Evolutionary conservation across 805 yeast species (phyloP).

Genomic region (Metschnikowia koreensis): DNA sequence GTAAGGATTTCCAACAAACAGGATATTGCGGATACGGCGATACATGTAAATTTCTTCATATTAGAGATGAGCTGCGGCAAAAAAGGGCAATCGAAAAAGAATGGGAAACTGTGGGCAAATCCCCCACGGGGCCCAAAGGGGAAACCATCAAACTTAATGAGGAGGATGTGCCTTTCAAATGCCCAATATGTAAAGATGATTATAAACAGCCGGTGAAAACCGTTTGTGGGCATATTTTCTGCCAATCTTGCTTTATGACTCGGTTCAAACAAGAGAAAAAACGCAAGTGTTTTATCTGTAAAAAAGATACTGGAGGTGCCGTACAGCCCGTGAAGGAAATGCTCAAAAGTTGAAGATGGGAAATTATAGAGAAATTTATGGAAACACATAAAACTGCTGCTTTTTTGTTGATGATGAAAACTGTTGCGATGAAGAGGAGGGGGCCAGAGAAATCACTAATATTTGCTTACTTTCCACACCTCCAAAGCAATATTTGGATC

Average conservation of each 20-base stretch:
- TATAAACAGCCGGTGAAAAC: slow-evolving; percentile 59
- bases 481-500: too few species aligned
- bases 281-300: slow-evolving; percentile 56
- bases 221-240: slow-evolving; percentile 61
- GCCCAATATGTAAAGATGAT: slow-evolving; percentile 57
- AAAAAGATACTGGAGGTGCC: slow-evolving; percentile 57
- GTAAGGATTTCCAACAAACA: slow-evolving; percentile 86
- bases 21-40: slow-evolving; percentile 98
- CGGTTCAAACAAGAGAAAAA: slow-evolving; percentile 41
- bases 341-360: not conserved
- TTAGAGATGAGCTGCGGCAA: slow-evolving; percentile 78
- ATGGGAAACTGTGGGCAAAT: slow-evolving; percentile 54
- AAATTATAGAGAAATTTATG: not conserved
- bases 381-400: too few species aligned
- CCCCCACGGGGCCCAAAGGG: not conserved
- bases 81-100: slow-evolving; percentile 65
- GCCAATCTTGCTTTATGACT: slow-evolving; percentile 57
- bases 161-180: slow-evolving; percentile 49
- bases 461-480: too few species aligned
- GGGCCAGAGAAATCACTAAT: too few species aligned
- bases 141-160: not conserved
- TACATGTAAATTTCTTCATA: slow-evolving; percentile 90
- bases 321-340: slow-evolving; percentile 46
- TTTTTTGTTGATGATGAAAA: too few species aligned
- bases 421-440: too few species aligned